Base-by-base conservation (phyloP, 1,284 basidiomycete species). In the Trichosporon sp. region DNA sequence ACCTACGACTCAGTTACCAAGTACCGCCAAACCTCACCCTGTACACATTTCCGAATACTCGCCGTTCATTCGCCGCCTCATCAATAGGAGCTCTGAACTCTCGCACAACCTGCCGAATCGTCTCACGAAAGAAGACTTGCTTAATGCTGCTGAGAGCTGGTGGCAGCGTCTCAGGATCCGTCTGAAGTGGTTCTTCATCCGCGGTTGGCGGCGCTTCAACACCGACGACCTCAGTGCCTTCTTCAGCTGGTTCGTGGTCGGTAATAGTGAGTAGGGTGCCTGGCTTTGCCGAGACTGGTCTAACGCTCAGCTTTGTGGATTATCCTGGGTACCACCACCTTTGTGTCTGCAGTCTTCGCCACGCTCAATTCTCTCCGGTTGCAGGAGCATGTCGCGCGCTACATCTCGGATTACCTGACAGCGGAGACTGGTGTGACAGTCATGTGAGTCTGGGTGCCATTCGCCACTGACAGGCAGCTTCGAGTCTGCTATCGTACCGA, bases 161-260 rank as follows among this genome's bases (percentile, higher is more conserved):
- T 96, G 93, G 91, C 89, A 96, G 74, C 89, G 97, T 1, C 81
- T 93, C 38, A 87, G 91, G 15, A 93, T 99, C 74, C 89, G 93
- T n/a, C 93, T 98, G 85, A 95, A 95, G 80, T 99, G 97, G 97
- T 92, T 96, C 75, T 95, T 94, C 11, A 97, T 99, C 75, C 88
- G 93, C 73, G 94, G 93, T 0, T 99, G 98, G 84, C 88, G 96
- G 35, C 90, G 90, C 75, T 99, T 97, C 85, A 95, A 98, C 75
- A 91, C 92, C 64, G 97, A 99, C 80, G 97, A 99, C 81, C 91
- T 97, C 69, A 96, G 93, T 65, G 96, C 95, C 0, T 98, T 99
- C 83, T 85, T 97, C 60, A 96, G 93, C 62, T 94, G 95, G 89
- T 92, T 97, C 76, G 84, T 98, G 60, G 90, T 98, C 83, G 95